Percentiles rank a stretch among this genome's conserved stretches.
Evolutionary conservation across 1,139 yeast species (phyloP).

Genomic region (Candida freyschussii): DNA sequence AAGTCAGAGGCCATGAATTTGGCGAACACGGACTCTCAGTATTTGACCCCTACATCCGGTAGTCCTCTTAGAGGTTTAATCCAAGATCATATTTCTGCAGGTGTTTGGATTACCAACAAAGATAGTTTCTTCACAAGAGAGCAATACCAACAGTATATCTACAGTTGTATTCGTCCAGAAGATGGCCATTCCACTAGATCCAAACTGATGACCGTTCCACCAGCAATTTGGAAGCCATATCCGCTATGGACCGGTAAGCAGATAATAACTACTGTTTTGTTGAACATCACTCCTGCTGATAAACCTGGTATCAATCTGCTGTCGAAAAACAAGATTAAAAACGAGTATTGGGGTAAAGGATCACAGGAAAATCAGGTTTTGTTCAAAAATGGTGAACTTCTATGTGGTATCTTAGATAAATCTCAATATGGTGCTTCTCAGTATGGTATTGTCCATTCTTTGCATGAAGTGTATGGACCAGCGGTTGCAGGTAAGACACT

Average conservation of each 20-base stretch:
- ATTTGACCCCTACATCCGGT: constrained; percentile 97
- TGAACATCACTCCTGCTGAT: constrained; percentile 79
- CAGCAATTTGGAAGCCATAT: constrained; percentile 80
- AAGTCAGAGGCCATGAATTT: constrained; percentile 92
- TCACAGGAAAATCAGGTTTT: constrained; percentile 83
- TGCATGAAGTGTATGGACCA: constrained; percentile 94
- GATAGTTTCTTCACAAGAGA: constrained; percentile 90
- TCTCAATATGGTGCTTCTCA: constrained; percentile 98
- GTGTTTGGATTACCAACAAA: constrained; percentile 94
- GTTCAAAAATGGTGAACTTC: constrained; percentile 78
- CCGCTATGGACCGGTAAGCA: constrained; percentile 99
- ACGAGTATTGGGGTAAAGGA: constrained; percentile 88
- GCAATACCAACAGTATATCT: constrained; percentile 86
- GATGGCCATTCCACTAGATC: constrained; percentile 88
- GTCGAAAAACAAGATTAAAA: constrained; percentile 85
- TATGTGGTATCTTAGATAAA: constrained; percentile 93
- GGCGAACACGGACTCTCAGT: constrained; percentile 96
- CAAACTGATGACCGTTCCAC: constrained; percentile 78
- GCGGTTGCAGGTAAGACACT: constrained; percentile 84
- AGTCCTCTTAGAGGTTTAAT: constrained; percentile 97
- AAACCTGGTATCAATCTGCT: constrained; percentile 87
- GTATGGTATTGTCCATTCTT: constrained; percentile 93
- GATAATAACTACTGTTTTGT: constrained; percentile 80
- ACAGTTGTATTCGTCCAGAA: constrained; percentile 94
- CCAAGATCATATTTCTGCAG: constrained; percentile 98